Base-by-base conservation (phyloP, 345 rosid genomes). In the Cardamine resedifolia region DNA sequence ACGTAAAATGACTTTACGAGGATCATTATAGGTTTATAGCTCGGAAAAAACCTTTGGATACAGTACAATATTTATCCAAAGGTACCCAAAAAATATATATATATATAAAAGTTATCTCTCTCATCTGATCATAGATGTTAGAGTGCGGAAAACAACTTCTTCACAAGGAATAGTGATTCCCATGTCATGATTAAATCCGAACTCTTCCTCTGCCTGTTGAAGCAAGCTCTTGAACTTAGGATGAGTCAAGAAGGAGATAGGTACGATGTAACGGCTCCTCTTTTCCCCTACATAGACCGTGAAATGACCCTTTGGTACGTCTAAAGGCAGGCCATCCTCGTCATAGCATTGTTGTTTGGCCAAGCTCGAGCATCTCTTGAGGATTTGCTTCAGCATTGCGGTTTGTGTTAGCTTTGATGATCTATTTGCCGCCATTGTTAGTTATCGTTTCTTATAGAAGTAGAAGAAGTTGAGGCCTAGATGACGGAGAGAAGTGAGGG, bases 141-240 rank as follows among this genome's bases (percentile, higher is more conserved):
- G 81, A 68, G 96, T 83, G 39, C 83, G 92, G 74, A 95, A 95
- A 70, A 85, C 94, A 28, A 81, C 90, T 81, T 95, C 99, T 83
- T 91, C 92, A 71, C 98, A 91, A 62, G 99, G 99, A 68, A 95
- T 90, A 5, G 97, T 95, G 63, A 95, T 84, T 11, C 99, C 98
- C 96, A 90, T 90, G 18, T 88, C 88, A 59, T 95, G 96, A 67
- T 85, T 85, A 27, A 91, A 95, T 2, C 99, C 99, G 10, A 91
- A 95, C 82, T 95, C 99, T 50, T 95, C 99, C 68, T 95, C 99
- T 3, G 99, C 96, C 44, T 67, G 86, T 68, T 81, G 82, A 74
- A 95, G 97, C 58, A 95, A 70, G 79, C 77, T 79, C 77, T 87
- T 96, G 68, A 95, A 95, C 71, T 88, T 84, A 7, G 99, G 97